Percentiles rank a stretch among this genome's conserved stretches.
Evolutionary conservation across 768 basidiomycete genomes (phyloP).

Genomic region (Tylopilus vinaceipallidus): DNA sequence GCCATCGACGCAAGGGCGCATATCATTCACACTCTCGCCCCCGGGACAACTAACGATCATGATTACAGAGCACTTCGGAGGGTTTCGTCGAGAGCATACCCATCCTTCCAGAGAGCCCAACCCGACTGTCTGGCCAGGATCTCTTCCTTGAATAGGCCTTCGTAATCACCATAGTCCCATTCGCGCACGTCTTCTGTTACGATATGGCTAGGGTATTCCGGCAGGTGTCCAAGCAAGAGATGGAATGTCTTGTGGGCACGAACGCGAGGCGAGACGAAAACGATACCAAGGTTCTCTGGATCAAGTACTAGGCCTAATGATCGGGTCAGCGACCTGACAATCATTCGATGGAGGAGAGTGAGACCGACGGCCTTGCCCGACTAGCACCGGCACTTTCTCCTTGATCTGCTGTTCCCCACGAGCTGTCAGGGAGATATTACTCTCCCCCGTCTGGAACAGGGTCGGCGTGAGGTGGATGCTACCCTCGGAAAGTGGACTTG

Average conservation of each 20-base stretch:
- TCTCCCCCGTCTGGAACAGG: constrained; percentile 83
- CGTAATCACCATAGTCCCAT: constrained; percentile 93
- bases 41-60: constrained; percentile 65
- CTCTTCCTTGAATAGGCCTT: constrained; percentile 78
- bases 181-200: constrained; percentile 70
- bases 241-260: constrained; percentile 87
- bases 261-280: constrained; percentile 82
- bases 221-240: constrained; percentile 60
- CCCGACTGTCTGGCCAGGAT: constrained; percentile 57
- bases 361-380: constrained; percentile 79
- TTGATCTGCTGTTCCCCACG: constrained; percentile 72
- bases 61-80: background rate
- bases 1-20: constrained; percentile 74
- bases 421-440: constrained; percentile 84
- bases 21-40: constrained; percentile 81
- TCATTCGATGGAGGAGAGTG: background rate
- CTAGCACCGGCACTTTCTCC: constrained; percentile 59
- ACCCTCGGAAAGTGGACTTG: constrained; percentile 30
- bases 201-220: constrained; percentile 47
- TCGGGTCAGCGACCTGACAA: background rate
- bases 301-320: constrained; percentile 72
- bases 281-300: constrained; percentile 70
- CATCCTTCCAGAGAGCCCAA: constrained; percentile 89
- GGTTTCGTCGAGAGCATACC: constrained; percentile 39
- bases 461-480: too few species aligned